These are phyloP conservation scores for Wickerhamomyces bisporus DNA, from an alignment of 805 yeast genomes.

Conservation along the genomic window DNA sequence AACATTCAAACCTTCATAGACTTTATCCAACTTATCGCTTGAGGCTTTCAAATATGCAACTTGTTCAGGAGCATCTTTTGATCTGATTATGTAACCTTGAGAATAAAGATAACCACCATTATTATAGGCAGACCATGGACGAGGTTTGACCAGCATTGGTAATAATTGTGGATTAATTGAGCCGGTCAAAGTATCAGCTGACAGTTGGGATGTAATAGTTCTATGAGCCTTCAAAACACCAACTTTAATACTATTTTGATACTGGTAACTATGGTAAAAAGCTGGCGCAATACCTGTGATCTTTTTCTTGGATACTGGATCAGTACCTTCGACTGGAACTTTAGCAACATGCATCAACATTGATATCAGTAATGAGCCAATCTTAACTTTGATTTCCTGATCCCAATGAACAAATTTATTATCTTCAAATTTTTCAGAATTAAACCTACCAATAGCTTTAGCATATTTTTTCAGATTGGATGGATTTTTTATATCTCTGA, in stretches of 20 bases:
- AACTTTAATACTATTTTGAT: slow-evolving; percentile 66
- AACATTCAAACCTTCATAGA: slow-evolving; percentile 79
- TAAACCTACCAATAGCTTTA: slow-evolving; percentile 25
- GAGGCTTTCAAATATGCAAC: slow-evolving; percentile 85
- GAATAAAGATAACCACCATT: slow-evolving; percentile 81
- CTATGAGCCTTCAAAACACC: slow-evolving; percentile 81
- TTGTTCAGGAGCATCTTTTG: slow-evolving; percentile 85
- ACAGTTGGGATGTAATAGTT: slow-evolving; percentile 57
- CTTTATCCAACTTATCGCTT: slow-evolving; percentile 57
- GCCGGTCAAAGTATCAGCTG: slow-evolving; percentile 58
- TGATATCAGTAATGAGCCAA: slow-evolving; percentile 78
- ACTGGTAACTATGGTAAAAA: slow-evolving; percentile 82
- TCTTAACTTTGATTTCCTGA: slow-evolving; percentile 51
- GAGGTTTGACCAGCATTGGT: slow-evolving; percentile 92
- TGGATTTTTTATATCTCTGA: slow-evolving; percentile 43
- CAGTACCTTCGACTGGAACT: slow-evolving; percentile 71
- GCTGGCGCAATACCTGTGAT: slow-evolving; percentile 85
- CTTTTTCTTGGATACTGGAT: slow-evolving; percentile 66
- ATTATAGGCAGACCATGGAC: slow-evolving; percentile 78
- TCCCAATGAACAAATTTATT: slow-evolving; percentile 46
- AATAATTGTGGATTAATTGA: slow-evolving; percentile 78
- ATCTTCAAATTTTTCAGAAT: slow-evolving; percentile 31
- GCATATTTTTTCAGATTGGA: slow-evolving; percentile 24
- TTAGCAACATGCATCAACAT: slow-evolving; percentile 77
- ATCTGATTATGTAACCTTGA: slow-evolving; percentile 61